Conservation (phyloP, 306 rosid species). For the Acacia crassicarpa region DNA sequence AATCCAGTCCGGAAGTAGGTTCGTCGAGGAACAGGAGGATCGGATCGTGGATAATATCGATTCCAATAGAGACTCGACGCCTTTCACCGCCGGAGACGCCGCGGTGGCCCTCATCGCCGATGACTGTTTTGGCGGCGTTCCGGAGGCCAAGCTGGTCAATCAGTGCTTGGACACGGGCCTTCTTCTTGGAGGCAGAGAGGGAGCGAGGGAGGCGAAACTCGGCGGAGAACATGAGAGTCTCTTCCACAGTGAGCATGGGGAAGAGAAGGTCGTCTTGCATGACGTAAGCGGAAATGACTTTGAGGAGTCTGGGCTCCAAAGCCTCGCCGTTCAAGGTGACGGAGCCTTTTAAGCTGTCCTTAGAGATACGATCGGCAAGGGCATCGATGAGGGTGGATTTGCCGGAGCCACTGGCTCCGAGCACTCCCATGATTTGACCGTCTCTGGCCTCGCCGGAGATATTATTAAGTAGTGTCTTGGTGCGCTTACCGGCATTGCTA, state of each 20-base stretch:
- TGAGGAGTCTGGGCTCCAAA: slow-evolving; percentile 55
- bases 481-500: slow-evolving; percentile 13
- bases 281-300: slow-evolving; percentile 85
- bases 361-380: slow-evolving; percentile 74
- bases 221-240: slow-evolving; percentile 91
- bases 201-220: slow-evolving; percentile 86
- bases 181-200: slow-evolving; percentile 73
- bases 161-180: slow-evolving; percentile 70
- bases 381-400: slow-evolving; percentile 91
- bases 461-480: slow-evolving; percentile 58
- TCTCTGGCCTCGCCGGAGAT: slow-evolving; percentile 90
- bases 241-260: slow-evolving; percentile 94
- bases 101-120: slow-evolving; percentile 89
- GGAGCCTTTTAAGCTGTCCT: slow-evolving; percentile 69
- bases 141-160: slow-evolving; percentile 80
- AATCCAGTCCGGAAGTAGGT: slow-evolving; percentile 89
- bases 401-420: slow-evolving; percentile 94
- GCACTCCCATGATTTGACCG: slow-evolving; percentile 87
- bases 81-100: slow-evolving; percentile 92
- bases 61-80: slow-evolving; percentile 86
- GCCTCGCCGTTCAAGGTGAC: slow-evolving; percentile 62
- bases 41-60: slow-evolving; percentile 87
- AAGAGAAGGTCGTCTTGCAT: slow-evolving; percentile 97
- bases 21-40: slow-evolving; percentile 84
- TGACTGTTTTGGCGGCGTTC: slow-evolving; percentile 65